phyloP scores from a whole-genome alignment of 2,329 filamentous ascomycete genomes.

The Ophiognomonia clavigignenti-juglandacearum region DNA sequence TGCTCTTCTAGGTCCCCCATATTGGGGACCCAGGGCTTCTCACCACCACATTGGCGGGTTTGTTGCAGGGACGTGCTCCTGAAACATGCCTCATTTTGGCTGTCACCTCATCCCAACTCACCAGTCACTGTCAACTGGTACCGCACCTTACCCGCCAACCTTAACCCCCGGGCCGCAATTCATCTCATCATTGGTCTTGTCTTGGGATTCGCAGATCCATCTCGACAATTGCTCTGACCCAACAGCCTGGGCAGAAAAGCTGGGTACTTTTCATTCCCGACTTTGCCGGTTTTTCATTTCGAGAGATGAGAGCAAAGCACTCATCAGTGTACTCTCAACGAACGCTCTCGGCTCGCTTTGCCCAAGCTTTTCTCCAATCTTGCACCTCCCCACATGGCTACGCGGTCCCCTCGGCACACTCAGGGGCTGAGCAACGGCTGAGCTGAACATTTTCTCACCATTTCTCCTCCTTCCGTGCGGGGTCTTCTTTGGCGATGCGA shows the following conservation, averaged over 20 bases:
- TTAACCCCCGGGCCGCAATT: too few species aligned
- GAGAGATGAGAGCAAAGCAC: background rate
- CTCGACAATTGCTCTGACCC: too few species aligned
- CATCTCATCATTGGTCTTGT: too few species aligned
- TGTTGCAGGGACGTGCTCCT: conserved; percentile 8
- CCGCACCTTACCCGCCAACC: too few species aligned
- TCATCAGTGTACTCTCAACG: too few species aligned
- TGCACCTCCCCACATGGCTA: background rate
- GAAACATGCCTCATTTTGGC: conserved; percentile 14
- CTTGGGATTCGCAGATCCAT: too few species aligned
- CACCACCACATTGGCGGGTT: background rate
- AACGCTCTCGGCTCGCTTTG: background rate
- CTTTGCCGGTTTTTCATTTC: background rate
- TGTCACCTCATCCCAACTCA: conserved; percentile 2
- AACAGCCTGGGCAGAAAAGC: background rate
- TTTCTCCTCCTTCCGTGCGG: too few species aligned
- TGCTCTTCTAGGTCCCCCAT: conserved; percentile 4
- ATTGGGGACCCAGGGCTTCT: background rate
- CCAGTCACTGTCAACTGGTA: too few species aligned
- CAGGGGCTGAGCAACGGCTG: too few species aligned
- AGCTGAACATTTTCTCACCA: too few species aligned
- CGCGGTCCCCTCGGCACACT: too few species aligned
- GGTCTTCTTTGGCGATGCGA: too few species aligned
- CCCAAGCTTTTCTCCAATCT: background rate
- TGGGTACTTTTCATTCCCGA: background rate